These are phyloP conservation scores for Coccinonectria pachysandricola DNA, from an alignment of 2,329 filamentous ascomycete genomes.

Conservation along the genomic window DNA sequence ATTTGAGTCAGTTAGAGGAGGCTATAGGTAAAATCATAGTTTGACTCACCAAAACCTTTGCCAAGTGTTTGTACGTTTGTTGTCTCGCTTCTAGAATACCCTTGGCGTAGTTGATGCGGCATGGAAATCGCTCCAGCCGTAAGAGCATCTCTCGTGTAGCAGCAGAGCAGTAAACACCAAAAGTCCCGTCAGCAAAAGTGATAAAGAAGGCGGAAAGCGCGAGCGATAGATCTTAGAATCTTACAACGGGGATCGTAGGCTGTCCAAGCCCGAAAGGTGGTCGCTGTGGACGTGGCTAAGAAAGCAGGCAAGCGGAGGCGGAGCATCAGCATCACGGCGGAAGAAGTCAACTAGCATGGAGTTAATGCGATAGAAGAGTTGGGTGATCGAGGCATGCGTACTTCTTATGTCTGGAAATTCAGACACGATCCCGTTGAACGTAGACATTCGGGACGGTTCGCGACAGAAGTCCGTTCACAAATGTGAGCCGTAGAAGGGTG, in stretches of 20 bases:
- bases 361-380: too few species aligned
- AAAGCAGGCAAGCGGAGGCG: slow-evolving; percentile 70
- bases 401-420: slow-evolving; percentile 75
- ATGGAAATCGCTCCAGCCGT: slow-evolving; percentile 65
- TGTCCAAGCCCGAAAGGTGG: slow-evolving; percentile 73
- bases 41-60: slow-evolving; percentile 48
- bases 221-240: too few species aligned
- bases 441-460: too few species aligned
- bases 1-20: slow-evolving; percentile 1
- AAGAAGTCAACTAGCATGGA: slow-evolving; percentile 84
- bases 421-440: slow-evolving; percentile 59
- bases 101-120: slow-evolving; percentile 70
- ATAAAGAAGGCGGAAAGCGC: not conserved
- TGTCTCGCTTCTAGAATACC: slow-evolving; percentile 66
- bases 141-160: slow-evolving; percentile 75
- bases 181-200: not conserved
- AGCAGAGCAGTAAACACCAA: slow-evolving; percentile 73
- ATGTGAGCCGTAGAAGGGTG: too few species aligned
- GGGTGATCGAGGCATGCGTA: too few species aligned
- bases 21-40: accelerated
- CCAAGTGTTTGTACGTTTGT: slow-evolving; percentile 68
- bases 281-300: slow-evolving; percentile 90
- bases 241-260: slow-evolving; percentile 63
- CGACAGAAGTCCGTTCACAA: too few species aligned
- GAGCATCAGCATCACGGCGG: slow-evolving; percentile 40